Conservation (phyloP, 2,329 filamentous ascomycete genomes). For the Epichloe sp. region DNA sequence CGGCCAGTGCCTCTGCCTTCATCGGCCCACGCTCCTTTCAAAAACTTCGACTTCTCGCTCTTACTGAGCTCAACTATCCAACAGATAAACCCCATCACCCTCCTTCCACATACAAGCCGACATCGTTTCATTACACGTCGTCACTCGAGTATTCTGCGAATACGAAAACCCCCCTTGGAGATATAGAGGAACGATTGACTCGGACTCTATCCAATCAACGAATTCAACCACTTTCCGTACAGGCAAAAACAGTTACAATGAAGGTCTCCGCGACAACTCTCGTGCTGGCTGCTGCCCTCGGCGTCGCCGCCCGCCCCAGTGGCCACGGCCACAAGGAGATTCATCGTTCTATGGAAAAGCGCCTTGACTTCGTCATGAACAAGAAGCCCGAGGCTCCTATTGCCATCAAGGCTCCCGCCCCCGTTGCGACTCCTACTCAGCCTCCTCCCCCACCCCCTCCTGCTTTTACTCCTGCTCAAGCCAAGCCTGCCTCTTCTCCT, state of each 20-base stretch:
- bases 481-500: conserved; percentile 4
- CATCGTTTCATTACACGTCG: background rate
- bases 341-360: conserved; percentile 19
- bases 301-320: conserved; percentile 29
- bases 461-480: background rate
- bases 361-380: conserved; percentile 22
- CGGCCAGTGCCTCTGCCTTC: conserved; percentile 2
- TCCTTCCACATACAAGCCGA: conserved; percentile 2
- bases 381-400: conserved; percentile 19
- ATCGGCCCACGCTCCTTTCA: conserved; percentile 8
- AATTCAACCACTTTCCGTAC: background rate
- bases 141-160: conserved; percentile 9
- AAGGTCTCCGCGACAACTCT: conserved; percentile 26
- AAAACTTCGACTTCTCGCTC: background rate
- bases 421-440: background rate
- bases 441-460: background rate
- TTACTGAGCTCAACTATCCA: background rate
- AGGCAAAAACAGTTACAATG: conserved; percentile 18
- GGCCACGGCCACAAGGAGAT: conserved; percentile 22
- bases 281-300: conserved; percentile 26
- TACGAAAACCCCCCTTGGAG: background rate
- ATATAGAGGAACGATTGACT: conserved; percentile 2
- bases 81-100: conserved; percentile 3
- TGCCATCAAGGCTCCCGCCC: conserved; percentile 7
- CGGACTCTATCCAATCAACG: background rate